Base-by-base conservation (phyloP, 148 eudicot species). In the Spergularia marina region DNA sequence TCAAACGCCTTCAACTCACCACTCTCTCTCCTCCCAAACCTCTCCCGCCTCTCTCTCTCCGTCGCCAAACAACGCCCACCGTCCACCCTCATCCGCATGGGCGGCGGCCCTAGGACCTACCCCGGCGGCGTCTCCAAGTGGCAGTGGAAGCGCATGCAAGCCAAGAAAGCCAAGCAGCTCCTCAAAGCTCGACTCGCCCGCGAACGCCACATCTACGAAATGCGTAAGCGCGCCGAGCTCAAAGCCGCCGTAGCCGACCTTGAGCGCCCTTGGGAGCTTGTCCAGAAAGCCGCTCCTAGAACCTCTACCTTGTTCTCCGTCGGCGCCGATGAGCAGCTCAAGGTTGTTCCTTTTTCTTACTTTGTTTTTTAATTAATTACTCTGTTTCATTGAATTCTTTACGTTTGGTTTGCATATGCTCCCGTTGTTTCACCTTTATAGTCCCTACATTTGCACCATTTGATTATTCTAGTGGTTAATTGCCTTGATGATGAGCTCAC, bases 101-200 rank as follows among this genome's bases (percentile, higher is more conserved):
- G 98, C 51, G 98, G 98, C 21, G 98, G 98, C 2, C 98, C 98
- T 0, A 75, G 98, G 34, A 93, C 98, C 14, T 93, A 36, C 84
- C 98, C 98, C 0, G 98, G 98, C 13, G 98, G 98, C 13, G 98
- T 93, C 13, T 86, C 93, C 9, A 93, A 93, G 77, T 93, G 98
- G 98, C 89, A 93, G 77, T 93, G 98, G 98, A 93, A 93, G 75
- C 81, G 96, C 0, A 93, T 93, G 98, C 98, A 91, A 68, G 80
- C 83, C 12, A 91, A 88, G 53, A 93, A 93, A 49, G 66, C 96
- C 39, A 89, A 89, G 53, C 96, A 91, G 76, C 89, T 93, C 11
- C 89, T 93, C 36, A 88, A 87, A 49, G 98, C 98, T 18, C 88
- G 98, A 1, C 84, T 93, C 9, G 76, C 87, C 3, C 86, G 98